Evolutionary conservation across 2,329 filamentous ascomycete genomes (phyloP).

Genomic region (Clarireedia monteithiana): DNA sequence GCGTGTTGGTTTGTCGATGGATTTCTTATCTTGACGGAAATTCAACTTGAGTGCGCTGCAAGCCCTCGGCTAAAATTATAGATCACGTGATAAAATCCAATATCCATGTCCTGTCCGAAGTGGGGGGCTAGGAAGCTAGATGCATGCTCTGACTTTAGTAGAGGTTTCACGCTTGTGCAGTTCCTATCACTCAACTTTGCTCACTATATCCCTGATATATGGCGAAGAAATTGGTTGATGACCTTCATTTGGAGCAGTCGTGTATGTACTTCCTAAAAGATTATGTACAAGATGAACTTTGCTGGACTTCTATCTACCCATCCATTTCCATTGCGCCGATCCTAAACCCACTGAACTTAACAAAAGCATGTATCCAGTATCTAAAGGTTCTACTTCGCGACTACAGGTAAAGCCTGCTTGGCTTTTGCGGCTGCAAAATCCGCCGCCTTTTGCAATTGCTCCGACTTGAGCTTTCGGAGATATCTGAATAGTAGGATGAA

Average conservation of each 20-base stretch:
- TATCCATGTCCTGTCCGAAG: not conserved
- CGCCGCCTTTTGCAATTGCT: conserved; percentile 61
- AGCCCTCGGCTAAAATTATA: not conserved
- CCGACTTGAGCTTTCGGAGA: conserved; percentile 59
- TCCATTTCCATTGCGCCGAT: too few relatives aligned
- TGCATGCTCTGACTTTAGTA: too few relatives aligned
- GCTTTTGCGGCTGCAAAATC: conserved; percentile 55
- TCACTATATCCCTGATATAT: not conserved
- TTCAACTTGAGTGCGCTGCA: not conserved
- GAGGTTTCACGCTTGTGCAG: too few relatives aligned
- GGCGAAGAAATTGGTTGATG: not conserved
- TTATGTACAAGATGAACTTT: conserved; percentile 6
- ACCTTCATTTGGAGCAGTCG: not conserved
- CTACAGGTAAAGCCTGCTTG: conserved; percentile 30
- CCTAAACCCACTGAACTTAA: not conserved
- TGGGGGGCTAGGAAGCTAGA: not conserved
- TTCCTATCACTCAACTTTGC: not conserved
- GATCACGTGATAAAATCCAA: not conserved
- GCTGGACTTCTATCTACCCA: too few relatives aligned
- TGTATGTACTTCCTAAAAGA: not conserved
- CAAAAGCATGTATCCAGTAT: not conserved
- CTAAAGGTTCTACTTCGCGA: conserved; percentile 23
- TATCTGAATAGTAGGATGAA: conserved; percentile 85
- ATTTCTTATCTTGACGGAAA: not conserved
- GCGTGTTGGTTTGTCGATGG: not conserved